A percentile compares a stretch with the other conserved stretches of the same genome.
These are phyloP conservation scores for Phaeosphaeria sp. DNA, from an alignment of 2,329 filamentous ascomycete species.

Conservation along the genomic window DNA sequence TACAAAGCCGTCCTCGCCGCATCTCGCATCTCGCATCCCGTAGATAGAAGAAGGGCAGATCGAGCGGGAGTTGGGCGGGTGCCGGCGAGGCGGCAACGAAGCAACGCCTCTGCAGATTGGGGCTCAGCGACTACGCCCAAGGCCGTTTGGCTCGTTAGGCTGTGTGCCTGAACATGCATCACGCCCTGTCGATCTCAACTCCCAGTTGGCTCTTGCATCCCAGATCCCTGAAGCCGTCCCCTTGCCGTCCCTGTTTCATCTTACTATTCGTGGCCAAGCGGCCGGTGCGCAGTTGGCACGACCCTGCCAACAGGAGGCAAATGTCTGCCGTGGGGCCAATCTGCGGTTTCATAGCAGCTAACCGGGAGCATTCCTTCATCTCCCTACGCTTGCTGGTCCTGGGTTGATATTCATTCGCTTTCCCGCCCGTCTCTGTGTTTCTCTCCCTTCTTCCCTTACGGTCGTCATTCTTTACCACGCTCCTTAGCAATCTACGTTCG, in stretches of 20 bases:
- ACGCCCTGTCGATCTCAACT: slow-evolving; percentile 3
- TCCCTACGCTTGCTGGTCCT: slow-evolving; percentile 36
- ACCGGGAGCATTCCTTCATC: slow-evolving; percentile 49
- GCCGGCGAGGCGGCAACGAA: not conserved
- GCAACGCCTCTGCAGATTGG: not conserved
- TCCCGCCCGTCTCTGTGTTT: slow-evolving; percentile 24
- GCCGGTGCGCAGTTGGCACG: slow-evolving; percentile 16
- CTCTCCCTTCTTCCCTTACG: slow-evolving; percentile 26
- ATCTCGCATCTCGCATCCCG: too few relatives aligned
- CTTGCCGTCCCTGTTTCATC: slow-evolving; percentile 44
- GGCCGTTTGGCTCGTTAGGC: slow-evolving; percentile 27
- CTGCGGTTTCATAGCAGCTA: slow-evolving; percentile 43
- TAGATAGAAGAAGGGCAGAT: slow-evolving; percentile 8
- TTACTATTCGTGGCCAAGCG: slow-evolving; percentile 33
- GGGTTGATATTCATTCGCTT: slow-evolving; percentile 37
- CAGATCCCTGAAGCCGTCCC: slow-evolving; percentile 9
- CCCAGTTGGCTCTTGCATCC: not conserved
- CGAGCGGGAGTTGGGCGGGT: not conserved
- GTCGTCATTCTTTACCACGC: slow-evolving; percentile 39
- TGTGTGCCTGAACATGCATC: slow-evolving; percentile 23
- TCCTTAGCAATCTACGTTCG: slow-evolving; percentile 36
- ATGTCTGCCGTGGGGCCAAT: slow-evolving; percentile 28
- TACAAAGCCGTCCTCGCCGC: not conserved
- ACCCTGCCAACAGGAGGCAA: slow-evolving; percentile 27
- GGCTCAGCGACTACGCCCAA: slow-evolving; percentile 16